Evolutionary conservation across 2,329 filamentous ascomycete species (phyloP), one percentile per base, ranked within the genome.

Genomic region (Diaporthe capsici): DNA sequence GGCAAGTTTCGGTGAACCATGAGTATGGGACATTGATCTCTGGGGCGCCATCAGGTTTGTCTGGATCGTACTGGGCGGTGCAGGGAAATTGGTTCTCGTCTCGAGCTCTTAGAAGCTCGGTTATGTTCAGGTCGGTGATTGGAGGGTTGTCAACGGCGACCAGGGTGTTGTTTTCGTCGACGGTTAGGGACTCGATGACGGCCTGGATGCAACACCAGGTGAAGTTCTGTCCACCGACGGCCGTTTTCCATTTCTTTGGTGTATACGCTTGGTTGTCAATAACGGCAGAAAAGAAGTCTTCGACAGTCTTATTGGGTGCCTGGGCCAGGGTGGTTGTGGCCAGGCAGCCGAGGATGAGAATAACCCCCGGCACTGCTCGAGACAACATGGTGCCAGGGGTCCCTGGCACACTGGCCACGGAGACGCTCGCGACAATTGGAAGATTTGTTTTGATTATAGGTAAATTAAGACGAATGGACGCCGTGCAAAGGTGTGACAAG

Each of bases 141-240:
- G 55, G 58, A n/a, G 61, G 51, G 1, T 77, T 65, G 31, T 77
- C 49, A 31, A 74, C 73, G 9, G 51, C 34, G 39, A 78, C 74
- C 73, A 79, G 60, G 2, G 47, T 17, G 51, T 74, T 65, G 37
- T 74, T 39, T 4, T 63, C 75, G 13, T 71, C 71, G 60, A 80
- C 65, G 13, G 61, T 31, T 37, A 81, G 60, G 34, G 77, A 72
- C 1, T 78, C 75, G 17, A 71, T 72, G 49, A 81, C 47, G 20
- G 80, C 79, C 63, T 78, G 76, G 39, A 80, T 63, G 51, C 80
- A 81, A 74, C 80, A 81, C 31, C 77, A 78, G 8, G 79, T 81
- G 39, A 79, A 79, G 31, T 81, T 80, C 28, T 81, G 80, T 13
- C 77, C 76, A 22, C 80, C 80, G 10, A 78, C 22, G 10, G 10